These are phyloP conservation scores for Blastocystis sp. DNA, from an alignment of 352 stramenopile species.

Conservation along the genomic window DNA sequence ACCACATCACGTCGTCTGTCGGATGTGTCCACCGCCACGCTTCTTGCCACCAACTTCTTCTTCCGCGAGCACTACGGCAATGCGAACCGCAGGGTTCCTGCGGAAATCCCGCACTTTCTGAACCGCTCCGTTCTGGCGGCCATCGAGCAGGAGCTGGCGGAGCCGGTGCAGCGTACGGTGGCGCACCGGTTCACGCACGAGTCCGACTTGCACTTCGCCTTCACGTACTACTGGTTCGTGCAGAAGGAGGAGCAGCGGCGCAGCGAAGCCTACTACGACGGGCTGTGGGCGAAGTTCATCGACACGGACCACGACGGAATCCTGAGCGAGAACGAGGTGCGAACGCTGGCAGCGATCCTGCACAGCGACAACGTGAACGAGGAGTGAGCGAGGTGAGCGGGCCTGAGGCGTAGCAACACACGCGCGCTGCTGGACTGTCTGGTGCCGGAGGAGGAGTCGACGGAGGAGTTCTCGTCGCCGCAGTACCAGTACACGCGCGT, in stretches of 20 bases:
- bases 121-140: slow-evolving; percentile 82
- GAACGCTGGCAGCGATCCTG: slow-evolving; percentile 82
- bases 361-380: slow-evolving; percentile 73
- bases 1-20: slow-evolving; percentile 55
- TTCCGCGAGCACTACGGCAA: slow-evolving; percentile 85
- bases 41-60: slow-evolving; percentile 86
- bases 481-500: background rate
- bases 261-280: slow-evolving; percentile 75
- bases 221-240: slow-evolving; percentile 89
- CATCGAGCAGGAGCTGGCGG: slow-evolving; percentile 78
- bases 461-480: background rate
- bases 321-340: slow-evolving; percentile 83
- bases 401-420: slow-evolving; percentile 40
- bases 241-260: slow-evolving; percentile 80
- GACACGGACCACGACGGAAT: slow-evolving; percentile 85
- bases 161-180: slow-evolving; percentile 79
- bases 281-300: slow-evolving; percentile 82
- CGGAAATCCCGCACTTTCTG: slow-evolving; percentile 89
- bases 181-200: slow-evolving; percentile 83
- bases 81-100: slow-evolving; percentile 79
- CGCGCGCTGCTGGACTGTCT: slow-evolving; percentile 1
- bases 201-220: slow-evolving; percentile 90
- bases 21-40: slow-evolving; percentile 85
- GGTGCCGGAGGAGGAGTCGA: slow-evolving; percentile 35
- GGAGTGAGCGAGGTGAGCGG: slow-evolving; percentile 73